Evolutionary conservation across 345 rosid genomes (phyloP).

Genomic region (Lepidium sativum): DNA sequence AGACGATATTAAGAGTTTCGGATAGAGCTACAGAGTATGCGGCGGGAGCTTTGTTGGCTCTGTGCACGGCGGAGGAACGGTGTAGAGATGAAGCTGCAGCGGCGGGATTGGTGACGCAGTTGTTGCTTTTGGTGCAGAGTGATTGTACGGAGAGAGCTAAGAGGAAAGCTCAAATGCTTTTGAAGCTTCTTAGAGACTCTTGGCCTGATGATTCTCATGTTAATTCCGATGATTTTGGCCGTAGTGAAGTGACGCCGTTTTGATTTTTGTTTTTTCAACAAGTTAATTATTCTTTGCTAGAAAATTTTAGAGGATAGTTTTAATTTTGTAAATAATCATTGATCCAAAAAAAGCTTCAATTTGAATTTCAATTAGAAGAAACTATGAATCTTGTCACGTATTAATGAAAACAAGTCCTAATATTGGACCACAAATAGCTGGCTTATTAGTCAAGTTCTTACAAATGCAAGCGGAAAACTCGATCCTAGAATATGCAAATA

Average conservation of each 20-base stretch:
- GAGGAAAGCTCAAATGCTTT: constrained; percentile 86
- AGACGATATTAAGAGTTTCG: constrained; percentile 63
- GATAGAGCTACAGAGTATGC: constrained; percentile 93
- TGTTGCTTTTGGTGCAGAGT: constrained; percentile 77
- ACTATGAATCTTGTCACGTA: no score
- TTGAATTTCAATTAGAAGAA: no score
- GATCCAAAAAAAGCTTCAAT: neutral
- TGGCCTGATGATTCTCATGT: constrained; percentile 66
- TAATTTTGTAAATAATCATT: constrained; percentile 15
- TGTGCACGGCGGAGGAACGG: constrained; percentile 63
- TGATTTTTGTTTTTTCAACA: constrained; percentile 21
- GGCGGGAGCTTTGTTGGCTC: constrained; percentile 72
- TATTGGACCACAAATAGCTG: no score
- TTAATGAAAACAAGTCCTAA: no score
- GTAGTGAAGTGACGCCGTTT: constrained; percentile 68
- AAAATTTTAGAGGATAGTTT: neutral
- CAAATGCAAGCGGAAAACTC: no score
- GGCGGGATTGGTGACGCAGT: constrained; percentile 85
- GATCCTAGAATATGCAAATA: no score
- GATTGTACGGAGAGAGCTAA: constrained; percentile 96
- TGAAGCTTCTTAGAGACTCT: constrained; percentile 69
- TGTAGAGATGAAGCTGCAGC: constrained; percentile 70
- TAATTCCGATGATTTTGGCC: constrained; percentile 57
- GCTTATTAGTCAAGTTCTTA: no score
- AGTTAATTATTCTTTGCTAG: neutral